A percentile compares a stretch with the other conserved stretches of the same genome.
phyloP scores from a whole-genome alignment of 805 yeast genomes.

The Brettanomyces bruxellensis region DNA sequence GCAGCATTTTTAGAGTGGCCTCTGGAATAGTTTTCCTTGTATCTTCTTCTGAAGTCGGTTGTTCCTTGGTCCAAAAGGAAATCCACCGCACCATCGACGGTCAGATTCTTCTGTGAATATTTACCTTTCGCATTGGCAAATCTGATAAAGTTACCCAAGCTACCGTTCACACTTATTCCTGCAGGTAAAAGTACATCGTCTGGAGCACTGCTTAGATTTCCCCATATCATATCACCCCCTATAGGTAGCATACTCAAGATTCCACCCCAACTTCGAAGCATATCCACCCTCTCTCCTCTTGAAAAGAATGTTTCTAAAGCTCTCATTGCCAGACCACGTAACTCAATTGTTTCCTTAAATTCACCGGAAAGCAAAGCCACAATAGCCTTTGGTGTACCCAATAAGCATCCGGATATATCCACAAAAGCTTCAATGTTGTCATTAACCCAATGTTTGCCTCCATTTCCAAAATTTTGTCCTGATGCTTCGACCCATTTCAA shows the following conservation, averaged over 20 bases:
- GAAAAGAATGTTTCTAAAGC: constrained; percentile 93
- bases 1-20: constrained; percentile 58
- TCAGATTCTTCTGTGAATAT: constrained; percentile 42
- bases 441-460: constrained; percentile 86
- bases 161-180: constrained; percentile 14
- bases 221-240: constrained; percentile 92
- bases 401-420: constrained; percentile 80
- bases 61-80: constrained; percentile 60
- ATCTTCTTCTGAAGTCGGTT: constrained; percentile 62
- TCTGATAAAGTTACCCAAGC: constrained; percentile 69
- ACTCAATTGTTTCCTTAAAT: constrained; percentile 94
- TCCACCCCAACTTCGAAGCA: constrained; percentile 88
- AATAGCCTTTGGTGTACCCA: constrained; percentile 92
- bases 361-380: constrained; percentile 94
- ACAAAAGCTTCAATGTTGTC: constrained; percentile 72
- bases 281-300: constrained; percentile 76
- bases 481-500: constrained; percentile 94
- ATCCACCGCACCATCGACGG: constrained; percentile 62
- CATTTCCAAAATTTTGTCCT: constrained; percentile 77
- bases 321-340: constrained; percentile 85
- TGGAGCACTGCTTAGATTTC: constrained; percentile 56
- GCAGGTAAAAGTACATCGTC: constrained; percentile 39
- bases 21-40: constrained; percentile 62
- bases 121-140: constrained; percentile 40
- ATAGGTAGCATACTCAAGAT: constrained; percentile 93